Evolutionary conservation across 78 protist genomes (phyloP).

Genomic region (Salpingoeca rosetta): DNA sequence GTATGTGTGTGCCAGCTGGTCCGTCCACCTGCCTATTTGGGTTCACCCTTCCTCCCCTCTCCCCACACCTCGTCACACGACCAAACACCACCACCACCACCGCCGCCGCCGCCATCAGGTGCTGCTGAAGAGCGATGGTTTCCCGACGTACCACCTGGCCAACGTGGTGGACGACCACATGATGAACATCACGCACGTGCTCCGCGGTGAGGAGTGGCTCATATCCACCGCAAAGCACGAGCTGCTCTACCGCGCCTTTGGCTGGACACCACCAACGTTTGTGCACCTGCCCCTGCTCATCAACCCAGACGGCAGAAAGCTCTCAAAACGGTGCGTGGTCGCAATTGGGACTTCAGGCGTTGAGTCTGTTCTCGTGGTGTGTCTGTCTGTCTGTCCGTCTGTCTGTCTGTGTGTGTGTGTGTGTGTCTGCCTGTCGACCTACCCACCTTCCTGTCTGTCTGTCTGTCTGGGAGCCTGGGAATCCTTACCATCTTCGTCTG

Average conservation of each 20-base stretch:
- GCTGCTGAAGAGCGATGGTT: constrained; percentile 64
- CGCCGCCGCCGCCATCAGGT: not conserved
- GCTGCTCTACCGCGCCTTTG: constrained; percentile 56
- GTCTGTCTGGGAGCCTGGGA: not conserved
- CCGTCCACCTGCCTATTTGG: not conserved
- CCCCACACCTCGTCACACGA: too few species aligned
- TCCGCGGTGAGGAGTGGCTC: constrained; percentile 81
- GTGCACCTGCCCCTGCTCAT: constrained; percentile 72
- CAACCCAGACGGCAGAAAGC: constrained; percentile 53
- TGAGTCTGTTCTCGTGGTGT: not conserved
- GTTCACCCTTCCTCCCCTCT: too few species aligned
- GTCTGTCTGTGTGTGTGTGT: not conserved
- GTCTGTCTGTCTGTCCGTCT: not conserved
- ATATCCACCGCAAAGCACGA: constrained; percentile 65
- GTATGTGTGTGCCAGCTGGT: not conserved
- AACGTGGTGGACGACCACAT: constrained; percentile 72
- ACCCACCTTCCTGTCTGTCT: not conserved
- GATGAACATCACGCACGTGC: constrained; percentile 69
- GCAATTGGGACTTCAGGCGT: not conserved
- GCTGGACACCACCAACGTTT: constrained; percentile 54
- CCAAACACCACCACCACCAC: not conserved
- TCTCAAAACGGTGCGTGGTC: constrained; percentile 48
- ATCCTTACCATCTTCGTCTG: not conserved
- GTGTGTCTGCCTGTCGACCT: not conserved
- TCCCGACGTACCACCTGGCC: constrained; percentile 82